Evolutionary conservation across 352 stramenopile genomes (phyloP).

Genomic region (Phytophthora aleatoria): DNA sequence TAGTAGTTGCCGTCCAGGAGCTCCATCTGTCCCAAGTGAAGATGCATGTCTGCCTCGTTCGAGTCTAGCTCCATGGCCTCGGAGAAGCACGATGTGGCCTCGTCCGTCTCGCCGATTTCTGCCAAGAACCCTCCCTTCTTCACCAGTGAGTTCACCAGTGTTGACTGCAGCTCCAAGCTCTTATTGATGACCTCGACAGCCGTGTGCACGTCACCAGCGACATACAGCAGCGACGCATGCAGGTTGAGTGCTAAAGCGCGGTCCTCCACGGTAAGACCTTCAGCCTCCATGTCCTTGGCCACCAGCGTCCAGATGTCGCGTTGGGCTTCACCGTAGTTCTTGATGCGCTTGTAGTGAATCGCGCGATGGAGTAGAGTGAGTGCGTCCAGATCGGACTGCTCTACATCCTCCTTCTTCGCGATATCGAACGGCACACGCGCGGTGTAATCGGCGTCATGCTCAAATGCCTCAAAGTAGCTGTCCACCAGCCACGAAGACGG

Average conservation of each 20-base stretch:
- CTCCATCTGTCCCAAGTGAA: slow-evolving; percentile 85
- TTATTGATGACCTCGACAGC: slow-evolving; percentile 68
- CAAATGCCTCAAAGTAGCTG: slow-evolving; percentile 88
- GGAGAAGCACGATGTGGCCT: slow-evolving; percentile 65
- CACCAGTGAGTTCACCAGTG: slow-evolving; percentile 67
- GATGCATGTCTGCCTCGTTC: slow-evolving; percentile 78
- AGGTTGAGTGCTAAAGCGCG: slow-evolving; percentile 71
- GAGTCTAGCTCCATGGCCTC: slow-evolving; percentile 69
- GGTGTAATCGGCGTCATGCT: slow-evolving; percentile 74
- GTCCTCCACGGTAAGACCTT: slow-evolving; percentile 41
- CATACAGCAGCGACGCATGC: slow-evolving; percentile 83
- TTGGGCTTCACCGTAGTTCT: slow-evolving; percentile 57
- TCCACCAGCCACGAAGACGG: slow-evolving; percentile 79
- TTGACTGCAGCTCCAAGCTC: slow-evolving; percentile 58
- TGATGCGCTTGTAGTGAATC: slow-evolving; percentile 68
- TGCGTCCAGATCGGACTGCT: slow-evolving; percentile 52
- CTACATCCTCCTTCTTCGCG: slow-evolving; percentile 46
- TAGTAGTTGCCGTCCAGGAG: slow-evolving; percentile 81
- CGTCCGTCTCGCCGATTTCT: slow-evolving; percentile 71
- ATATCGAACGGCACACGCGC: slow-evolving; percentile 66
- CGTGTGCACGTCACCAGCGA: slow-evolving; percentile 74
- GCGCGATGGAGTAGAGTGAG: slow-evolving; percentile 65
- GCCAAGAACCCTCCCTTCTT: slow-evolving; percentile 86
- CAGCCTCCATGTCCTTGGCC: slow-evolving; percentile 42
- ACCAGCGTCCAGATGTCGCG: slow-evolving; percentile 49